Conservation (phyloP, 331 rosid species). For the Quercus phellos region DNA sequence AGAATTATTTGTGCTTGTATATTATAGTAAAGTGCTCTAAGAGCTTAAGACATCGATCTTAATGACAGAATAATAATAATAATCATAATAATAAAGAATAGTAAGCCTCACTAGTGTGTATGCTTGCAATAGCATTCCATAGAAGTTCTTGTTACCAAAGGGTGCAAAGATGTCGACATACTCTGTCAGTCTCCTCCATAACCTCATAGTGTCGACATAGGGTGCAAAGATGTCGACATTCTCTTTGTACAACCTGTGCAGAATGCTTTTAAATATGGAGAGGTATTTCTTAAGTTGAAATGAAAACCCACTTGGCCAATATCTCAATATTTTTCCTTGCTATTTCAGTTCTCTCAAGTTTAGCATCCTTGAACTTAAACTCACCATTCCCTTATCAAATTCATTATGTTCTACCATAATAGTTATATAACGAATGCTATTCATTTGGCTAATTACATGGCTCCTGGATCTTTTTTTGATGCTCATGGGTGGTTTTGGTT, state of each 20-base stretch:
- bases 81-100: too few relatives aligned
- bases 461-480: slow-evolving; percentile 40
- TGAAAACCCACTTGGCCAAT: slow-evolving; percentile 35
- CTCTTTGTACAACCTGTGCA: slow-evolving; percentile 68
- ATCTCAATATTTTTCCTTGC: slow-evolving; percentile 51
- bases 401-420: slow-evolving; percentile 63
- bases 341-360: not conserved
- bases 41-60: too few relatives aligned
- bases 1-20: too few relatives aligned
- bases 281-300: slow-evolving; percentile 21
- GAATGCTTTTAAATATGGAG: slow-evolving; percentile 69
- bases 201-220: slow-evolving; percentile 12
- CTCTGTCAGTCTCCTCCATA: not conserved
- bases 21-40: too few relatives aligned
- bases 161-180: too few relatives aligned
- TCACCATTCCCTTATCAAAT: slow-evolving; percentile 38
- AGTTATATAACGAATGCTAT: slow-evolving; percentile 49
- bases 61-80: too few relatives aligned
- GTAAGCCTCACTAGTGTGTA: too few relatives aligned
- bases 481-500: slow-evolving; percentile 17
- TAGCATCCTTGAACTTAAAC: too few relatives aligned
- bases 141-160: too few relatives aligned
- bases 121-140: too few relatives aligned
- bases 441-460: slow-evolving; percentile 62
- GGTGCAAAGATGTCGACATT: slow-evolving; percentile 66